Conservation (phyloP, 805 yeast genomes). For the Kodamaea restingae region DNA sequence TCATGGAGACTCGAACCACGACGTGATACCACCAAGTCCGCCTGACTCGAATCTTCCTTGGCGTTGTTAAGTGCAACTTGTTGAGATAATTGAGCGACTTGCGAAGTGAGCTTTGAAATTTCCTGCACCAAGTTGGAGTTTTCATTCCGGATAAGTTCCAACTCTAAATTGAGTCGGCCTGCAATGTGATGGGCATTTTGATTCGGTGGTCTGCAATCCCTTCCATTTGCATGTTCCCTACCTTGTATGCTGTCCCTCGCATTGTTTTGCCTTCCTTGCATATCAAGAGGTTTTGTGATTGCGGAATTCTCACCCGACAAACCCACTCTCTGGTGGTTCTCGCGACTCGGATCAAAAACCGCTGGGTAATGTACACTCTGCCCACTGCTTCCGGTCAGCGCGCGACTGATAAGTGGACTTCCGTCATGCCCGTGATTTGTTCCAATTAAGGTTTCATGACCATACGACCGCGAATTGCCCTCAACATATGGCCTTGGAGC, state of each 20-base stretch:
- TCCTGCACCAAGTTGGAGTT: conserved; percentile 18
- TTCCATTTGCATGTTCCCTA: too few relatives aligned
- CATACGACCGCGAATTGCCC: background rate
- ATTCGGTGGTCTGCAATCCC: too few relatives aligned
- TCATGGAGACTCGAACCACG: background rate
- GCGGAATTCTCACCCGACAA: conserved; percentile 1
- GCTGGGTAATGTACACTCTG: conserved; percentile 4
- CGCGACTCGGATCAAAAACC: background rate
- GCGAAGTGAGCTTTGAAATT: conserved; percentile 16
- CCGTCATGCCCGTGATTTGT: background rate
- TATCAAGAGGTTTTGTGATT: too few relatives aligned
- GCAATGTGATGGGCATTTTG: too few relatives aligned
- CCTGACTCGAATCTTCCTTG: background rate
- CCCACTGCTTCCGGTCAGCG: conserved; percentile 7
- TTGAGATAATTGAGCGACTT: conserved; percentile 4
- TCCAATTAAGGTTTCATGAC: background rate
- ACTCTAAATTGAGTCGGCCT: too few relatives aligned
- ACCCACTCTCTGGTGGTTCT: background rate
- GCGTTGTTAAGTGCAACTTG: conserved; percentile 2
- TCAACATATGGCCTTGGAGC: background rate
- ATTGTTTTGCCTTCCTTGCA: too few relatives aligned
- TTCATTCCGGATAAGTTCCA: conserved; percentile 12
- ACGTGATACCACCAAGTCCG: background rate
- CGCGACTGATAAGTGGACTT: background rate
- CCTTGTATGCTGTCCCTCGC: background rate